These are phyloP conservation scores for Caloboletus firmus DNA, from an alignment of 1,284 basidiomycete species.

Conservation along the genomic window DNA sequence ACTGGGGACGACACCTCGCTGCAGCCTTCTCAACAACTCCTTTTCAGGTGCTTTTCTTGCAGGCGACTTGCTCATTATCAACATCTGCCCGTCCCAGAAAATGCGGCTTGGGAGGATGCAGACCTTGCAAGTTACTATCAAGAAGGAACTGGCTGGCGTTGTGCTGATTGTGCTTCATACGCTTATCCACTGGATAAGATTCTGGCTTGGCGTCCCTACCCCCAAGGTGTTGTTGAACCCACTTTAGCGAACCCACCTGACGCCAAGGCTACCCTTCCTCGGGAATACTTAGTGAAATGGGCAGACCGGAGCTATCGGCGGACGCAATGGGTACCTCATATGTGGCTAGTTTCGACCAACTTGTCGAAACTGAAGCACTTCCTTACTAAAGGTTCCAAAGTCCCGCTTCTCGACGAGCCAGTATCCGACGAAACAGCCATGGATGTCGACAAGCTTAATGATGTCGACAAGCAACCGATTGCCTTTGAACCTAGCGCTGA, in stretches of 20 bases:
- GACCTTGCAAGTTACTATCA: slow-evolving; percentile 69
- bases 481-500: slow-evolving; percentile 39
- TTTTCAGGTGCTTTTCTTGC: slow-evolving; percentile 82
- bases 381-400: slow-evolving; percentile 63
- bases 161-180: slow-evolving; percentile 78
- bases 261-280: slow-evolving; percentile 62
- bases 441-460: slow-evolving; percentile 34
- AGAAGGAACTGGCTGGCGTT: slow-evolving; percentile 63
- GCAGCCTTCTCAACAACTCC: slow-evolving; percentile 43
- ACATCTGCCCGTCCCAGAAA: slow-evolving; percentile 60
- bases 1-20: slow-evolving; percentile 7
- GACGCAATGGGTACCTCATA: slow-evolving; percentile 85
- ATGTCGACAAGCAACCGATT: slow-evolving; percentile 32
- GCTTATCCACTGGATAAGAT: slow-evolving; percentile 78
- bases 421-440: slow-evolving; percentile 36
- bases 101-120: slow-evolving; percentile 38
- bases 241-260: slow-evolving; percentile 46
- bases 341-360: slow-evolving; percentile 75
- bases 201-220: slow-evolving; percentile 86
- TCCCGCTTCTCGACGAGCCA: slow-evolving; percentile 60
- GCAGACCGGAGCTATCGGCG: slow-evolving; percentile 72
- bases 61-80: slow-evolving; percentile 79
- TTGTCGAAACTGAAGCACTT: slow-evolving; percentile 73
- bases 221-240: slow-evolving; percentile 58
- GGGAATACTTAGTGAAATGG: slow-evolving; percentile 94